These are phyloP conservation scores for Fusarium pilosicola DNA, from an alignment of 2,329 filamentous ascomycete genomes.

Conservation along the genomic window DNA sequence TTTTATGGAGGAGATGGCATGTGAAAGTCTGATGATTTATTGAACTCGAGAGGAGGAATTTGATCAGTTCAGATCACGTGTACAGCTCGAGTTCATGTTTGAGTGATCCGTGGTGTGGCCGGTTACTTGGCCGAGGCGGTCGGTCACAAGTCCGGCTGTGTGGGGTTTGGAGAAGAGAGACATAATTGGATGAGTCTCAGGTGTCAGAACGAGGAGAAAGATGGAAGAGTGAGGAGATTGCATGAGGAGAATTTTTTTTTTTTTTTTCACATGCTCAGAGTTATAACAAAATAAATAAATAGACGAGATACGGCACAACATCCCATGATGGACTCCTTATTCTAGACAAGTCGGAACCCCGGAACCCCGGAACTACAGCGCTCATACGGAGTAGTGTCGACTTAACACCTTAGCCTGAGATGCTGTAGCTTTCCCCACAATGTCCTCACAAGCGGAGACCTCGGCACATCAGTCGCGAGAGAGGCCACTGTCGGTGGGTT, in stretches of 20 bases:
- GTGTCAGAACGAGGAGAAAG: constrained; percentile 1
- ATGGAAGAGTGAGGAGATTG: constrained; percentile 1
- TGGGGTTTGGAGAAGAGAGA: constrained; percentile 28
- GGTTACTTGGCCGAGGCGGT: constrained; percentile 33
- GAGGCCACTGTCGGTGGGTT: constrained; percentile 34
- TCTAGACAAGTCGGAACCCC: not conserved
- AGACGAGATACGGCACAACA: not conserved
- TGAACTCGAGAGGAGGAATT: not conserved
- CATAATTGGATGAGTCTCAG: constrained; percentile 15
- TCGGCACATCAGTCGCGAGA: constrained; percentile 38
- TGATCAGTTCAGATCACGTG: constrained; percentile 23
- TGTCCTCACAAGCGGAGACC: constrained; percentile 38
- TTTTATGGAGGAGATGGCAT: constrained; percentile 2
- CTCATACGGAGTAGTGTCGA: not conserved
- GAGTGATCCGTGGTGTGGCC: not conserved
- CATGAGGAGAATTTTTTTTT: constrained; percentile 1
- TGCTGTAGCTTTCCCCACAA: constrained; percentile 27
- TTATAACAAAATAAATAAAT: not conserved
- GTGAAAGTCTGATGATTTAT: constrained; percentile 20
- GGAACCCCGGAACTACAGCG: constrained; percentile 23
- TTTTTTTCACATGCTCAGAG: constrained; percentile 28
- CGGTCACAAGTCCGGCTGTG: constrained; percentile 36
- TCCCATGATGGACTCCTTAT: not conserved
- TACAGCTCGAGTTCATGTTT: not conserved
- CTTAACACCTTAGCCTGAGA: not conserved